Conservation (phyloP, 306 rosid species). For the Medicago arabica region DNA sequence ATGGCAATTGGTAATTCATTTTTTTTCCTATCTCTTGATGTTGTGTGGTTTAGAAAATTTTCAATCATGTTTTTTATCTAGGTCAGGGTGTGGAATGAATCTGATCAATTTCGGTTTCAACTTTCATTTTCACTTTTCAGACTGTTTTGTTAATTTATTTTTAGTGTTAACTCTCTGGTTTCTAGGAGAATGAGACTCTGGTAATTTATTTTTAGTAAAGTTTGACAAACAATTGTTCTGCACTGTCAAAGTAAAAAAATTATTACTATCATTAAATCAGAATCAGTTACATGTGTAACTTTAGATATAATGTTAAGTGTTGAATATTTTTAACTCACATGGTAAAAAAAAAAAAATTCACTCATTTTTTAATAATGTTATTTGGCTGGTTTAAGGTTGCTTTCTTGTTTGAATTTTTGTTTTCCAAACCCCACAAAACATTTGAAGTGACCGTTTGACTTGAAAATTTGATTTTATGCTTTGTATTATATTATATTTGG, state of each 20-base stretch:
- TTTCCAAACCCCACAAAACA: background rate
- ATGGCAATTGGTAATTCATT: slow-evolving; percentile 71
- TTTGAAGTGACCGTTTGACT: background rate
- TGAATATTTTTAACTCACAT: too few relatives aligned
- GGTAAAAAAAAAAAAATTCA: too few relatives aligned
- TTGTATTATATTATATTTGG: background rate
- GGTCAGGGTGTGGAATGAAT: slow-evolving; percentile 5
- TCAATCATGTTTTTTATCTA: background rate
- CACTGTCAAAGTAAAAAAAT: background rate
- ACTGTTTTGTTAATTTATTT: too few relatives aligned
- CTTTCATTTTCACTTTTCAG: background rate
- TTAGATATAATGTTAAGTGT: too few relatives aligned
- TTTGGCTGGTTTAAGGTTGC: background rate
- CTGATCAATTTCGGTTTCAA: background rate
- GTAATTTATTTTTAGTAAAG: too few relatives aligned
- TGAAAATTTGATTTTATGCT: slow-evolving; percentile 12
- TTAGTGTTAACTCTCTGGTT: too few relatives aligned
- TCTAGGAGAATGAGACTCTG: too few relatives aligned
- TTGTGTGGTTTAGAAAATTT: background rate
- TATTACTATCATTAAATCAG: background rate
- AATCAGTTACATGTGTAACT: background rate
- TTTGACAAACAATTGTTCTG: too few relatives aligned
- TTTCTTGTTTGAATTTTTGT: slow-evolving; percentile 26
- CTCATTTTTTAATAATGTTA: background rate
- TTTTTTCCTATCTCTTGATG: background rate